A percentile compares a stretch with the other conserved stretches of the same genome.
phyloP scores from a whole-genome alignment of 2,329 filamentous ascomycete genomes.

The Eurotiales sp. region DNA sequence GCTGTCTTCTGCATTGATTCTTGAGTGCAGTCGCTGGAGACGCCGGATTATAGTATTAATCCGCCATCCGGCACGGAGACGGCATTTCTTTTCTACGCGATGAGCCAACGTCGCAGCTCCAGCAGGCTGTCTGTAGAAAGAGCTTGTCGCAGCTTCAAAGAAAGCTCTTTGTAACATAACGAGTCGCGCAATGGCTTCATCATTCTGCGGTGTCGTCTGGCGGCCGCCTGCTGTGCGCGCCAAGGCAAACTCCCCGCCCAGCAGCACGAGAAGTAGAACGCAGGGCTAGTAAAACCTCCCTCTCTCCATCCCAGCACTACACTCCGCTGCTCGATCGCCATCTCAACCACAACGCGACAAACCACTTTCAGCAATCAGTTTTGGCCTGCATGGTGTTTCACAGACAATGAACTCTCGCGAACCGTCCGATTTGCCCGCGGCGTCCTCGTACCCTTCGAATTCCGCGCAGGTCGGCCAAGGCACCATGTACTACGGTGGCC shows the following conservation, averaged over 20 bases:
- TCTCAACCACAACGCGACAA: conserved; percentile 19
- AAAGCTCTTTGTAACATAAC: no score
- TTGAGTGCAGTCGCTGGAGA: no score
- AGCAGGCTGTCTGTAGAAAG: no score
- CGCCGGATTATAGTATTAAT: conserved; percentile 11
- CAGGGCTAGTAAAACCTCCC: conserved; percentile 28
- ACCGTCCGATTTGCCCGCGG: conserved; percentile 41
- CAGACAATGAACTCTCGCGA: conserved; percentile 39
- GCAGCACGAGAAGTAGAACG: conserved; percentile 11
- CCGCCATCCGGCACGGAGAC: conserved; percentile 15
- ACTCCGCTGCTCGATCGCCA: neutral
- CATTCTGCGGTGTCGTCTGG: no score
- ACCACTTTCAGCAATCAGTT: conserved; percentile 25
- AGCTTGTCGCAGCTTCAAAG: no score
- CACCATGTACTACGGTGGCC: conserved; percentile 43
- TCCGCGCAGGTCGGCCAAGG: conserved; percentile 43
- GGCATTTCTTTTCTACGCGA: conserved; percentile 18
- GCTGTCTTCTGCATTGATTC: no score
- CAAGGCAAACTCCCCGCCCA: conserved; percentile 12
- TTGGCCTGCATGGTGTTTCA: conserved; percentile 14
- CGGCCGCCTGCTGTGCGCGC: conserved; percentile 11
- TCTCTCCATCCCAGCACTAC: conserved; percentile 22
- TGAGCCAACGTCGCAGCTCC: conserved; percentile 14
- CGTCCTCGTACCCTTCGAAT: conserved; percentile 43
- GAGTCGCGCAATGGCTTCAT: conserved; percentile 13